Conservation (phyloP, 306 rosid genomes). For the Rosa persica region DNA sequence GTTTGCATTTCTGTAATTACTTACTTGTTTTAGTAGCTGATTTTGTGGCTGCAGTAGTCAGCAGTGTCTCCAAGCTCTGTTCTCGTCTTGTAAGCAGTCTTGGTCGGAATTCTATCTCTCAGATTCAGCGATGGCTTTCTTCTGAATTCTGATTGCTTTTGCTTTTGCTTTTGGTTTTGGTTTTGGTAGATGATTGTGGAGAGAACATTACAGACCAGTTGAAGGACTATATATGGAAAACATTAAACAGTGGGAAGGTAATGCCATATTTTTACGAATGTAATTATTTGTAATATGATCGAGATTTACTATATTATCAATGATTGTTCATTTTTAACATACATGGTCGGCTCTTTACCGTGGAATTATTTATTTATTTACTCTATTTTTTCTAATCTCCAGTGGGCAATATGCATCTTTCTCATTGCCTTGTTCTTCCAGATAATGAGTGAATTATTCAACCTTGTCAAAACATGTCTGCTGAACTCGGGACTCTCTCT, state of each 20-base stretch:
- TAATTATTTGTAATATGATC: background rate
- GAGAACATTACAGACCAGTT: constrained; percentile 75
- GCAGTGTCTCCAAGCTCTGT: constrained; percentile 68
- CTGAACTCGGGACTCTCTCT: background rate
- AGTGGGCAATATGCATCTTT: background rate
- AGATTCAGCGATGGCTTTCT: background rate
- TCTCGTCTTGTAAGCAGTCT: constrained; percentile 62
- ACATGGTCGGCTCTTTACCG: background rate
- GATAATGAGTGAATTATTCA: background rate
- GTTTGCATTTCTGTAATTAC: too few relatives aligned
- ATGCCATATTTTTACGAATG: background rate
- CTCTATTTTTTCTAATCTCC: background rate
- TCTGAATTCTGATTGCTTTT: background rate
- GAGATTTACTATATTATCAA: background rate
- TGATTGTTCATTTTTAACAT: background rate
- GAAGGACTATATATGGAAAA: constrained; percentile 76
- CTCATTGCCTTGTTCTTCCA: background rate
- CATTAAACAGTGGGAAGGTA: constrained; percentile 93
- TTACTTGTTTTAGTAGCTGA: too few relatives aligned
- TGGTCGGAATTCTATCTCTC: background rate
- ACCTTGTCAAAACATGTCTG: background rate
- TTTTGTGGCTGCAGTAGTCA: background rate
- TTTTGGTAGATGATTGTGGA: constrained; percentile 77
- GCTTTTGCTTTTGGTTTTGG: background rate
- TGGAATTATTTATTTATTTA: background rate